These are phyloP conservation scores for Daedaleopsis nitida DNA, from an alignment of 768 basidiomycete genomes.

Conservation along the genomic window DNA sequence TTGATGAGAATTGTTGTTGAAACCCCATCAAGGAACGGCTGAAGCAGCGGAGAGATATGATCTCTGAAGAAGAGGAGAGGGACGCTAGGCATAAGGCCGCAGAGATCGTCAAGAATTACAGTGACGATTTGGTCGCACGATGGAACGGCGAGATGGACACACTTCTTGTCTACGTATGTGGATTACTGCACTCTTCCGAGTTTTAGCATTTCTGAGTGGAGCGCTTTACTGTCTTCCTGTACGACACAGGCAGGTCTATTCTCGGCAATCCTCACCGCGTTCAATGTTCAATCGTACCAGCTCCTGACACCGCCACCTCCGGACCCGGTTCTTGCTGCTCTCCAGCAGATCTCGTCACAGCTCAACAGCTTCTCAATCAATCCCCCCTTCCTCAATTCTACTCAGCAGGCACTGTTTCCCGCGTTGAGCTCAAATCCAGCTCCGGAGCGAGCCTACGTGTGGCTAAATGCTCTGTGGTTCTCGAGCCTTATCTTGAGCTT, in stretches of 20 bases:
- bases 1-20: too few species aligned
- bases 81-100: too few species aligned
- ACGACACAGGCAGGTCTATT: conserved; percentile 30
- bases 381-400: conserved; percentile 6
- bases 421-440: not conserved
- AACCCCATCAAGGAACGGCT: too few species aligned
- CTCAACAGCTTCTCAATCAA: conserved; percentile 7
- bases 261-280: conserved; percentile 27
- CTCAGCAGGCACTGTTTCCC: not conserved
- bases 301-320: conserved; percentile 12
- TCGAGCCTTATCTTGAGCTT: conserved; percentile 27
- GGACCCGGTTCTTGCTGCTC: conserved; percentile 1
- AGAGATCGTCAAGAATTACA: conserved; percentile 10
- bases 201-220: not conserved
- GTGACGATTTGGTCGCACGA: conserved; percentile 11
- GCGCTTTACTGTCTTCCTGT: too few species aligned
- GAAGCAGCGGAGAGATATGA: too few species aligned
- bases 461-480: conserved; percentile 28
- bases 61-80: too few species aligned
- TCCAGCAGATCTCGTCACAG: conserved; percentile 16
- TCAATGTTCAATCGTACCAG: conserved; percentile 21
- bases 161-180: conserved; percentile 23
- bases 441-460: conserved; percentile 7
- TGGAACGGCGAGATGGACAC: conserved; percentile 27
- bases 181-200: not conserved